Base-by-base conservation (phyloP, 2,329 filamentous ascomycete genomes). In the Juglanconis sp. region DNA sequence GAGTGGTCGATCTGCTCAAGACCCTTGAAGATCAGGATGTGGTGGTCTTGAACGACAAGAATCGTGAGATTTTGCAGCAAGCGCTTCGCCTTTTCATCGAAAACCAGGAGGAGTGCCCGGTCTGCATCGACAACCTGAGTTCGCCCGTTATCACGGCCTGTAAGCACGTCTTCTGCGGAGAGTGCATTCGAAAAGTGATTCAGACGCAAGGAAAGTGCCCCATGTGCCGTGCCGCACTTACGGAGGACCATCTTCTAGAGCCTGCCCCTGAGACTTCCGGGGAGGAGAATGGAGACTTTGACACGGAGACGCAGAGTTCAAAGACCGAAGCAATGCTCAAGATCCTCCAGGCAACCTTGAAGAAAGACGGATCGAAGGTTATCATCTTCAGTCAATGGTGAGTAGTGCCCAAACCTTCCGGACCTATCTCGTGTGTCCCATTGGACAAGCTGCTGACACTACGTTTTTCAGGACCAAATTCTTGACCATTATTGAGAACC, bases 101-200 rank as follows among this genome's bases (percentile, higher is more conserved):
- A 65, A 88, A 81, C 50, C 89, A 91, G 63, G 92, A 96, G 67
- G 88, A 93, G 62, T 96, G 93, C 68, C 81, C 90, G 0, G 84
- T 96, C 55, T 96, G 93, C 72, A 83, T 93, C 36, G 91, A 96
- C 35, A 76, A 79, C 0, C 79, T 94, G 3, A 84, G 85, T 32
- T 77, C 84, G 3, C 91, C 92, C 0, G 85, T 95, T 56, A 96
- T 96, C 67, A 96, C 92, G 1, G 84, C 87, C 52, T 96, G 92
- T 74, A 91, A 90, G 32, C 92, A 96, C 71, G 79, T 87, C 1
- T 96, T 92, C 72, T 92, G 92, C 65, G 79, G 78, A 30, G 75
- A 77, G 4, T 96, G 93, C 71, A 92, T 96, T 63, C 79, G 85
- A 56, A 84, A 85, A 64, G 88, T 90, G 53, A 88, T 96, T 61